phyloP scores from a whole-genome alignment of 768 basidiomycete species.

The Dentipellis sp. region DNA sequence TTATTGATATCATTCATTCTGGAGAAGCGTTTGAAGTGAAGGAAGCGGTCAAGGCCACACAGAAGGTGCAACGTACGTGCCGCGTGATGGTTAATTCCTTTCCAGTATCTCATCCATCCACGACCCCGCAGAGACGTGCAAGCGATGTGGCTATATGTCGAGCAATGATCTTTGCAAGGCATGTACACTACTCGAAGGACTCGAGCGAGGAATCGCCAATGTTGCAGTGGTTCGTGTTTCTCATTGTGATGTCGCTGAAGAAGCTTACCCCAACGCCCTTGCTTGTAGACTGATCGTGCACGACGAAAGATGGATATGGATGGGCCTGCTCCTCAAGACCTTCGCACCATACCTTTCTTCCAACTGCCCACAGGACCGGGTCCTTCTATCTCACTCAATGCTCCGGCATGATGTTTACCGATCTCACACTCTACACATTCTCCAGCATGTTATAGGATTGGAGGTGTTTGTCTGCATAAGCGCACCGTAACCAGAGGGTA shows the following conservation, averaged over 20 bases:
- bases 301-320: constrained; percentile 52
- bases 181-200: constrained; percentile 81
- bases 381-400: constrained; percentile 24
- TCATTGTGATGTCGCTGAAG: constrained; percentile 1
- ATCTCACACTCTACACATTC: neutral
- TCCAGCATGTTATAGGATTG: neutral
- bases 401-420: neutral
- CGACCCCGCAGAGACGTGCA: constrained; percentile 63
- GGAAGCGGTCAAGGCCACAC: constrained; percentile 75
- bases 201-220: constrained; percentile 66
- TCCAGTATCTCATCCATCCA: neutral
- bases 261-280: neutral
- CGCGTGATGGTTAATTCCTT: neutral
- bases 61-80: constrained; percentile 75
- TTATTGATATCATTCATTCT: constrained; percentile 96
- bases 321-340: constrained; percentile 51
- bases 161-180: constrained; percentile 97
- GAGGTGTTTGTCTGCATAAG: neutral
- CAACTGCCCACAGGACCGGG: constrained; percentile 26
- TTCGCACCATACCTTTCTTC: constrained; percentile 73
- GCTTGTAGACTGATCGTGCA: constrained; percentile 53
- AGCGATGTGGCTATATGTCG: constrained; percentile 91
- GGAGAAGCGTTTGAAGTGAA: constrained; percentile 87
- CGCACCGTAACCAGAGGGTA: no score
- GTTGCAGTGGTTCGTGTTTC: constrained; percentile 35